Conservation (phyloP, 179 eudicot species). For the Spinacia oleracea region DNA sequence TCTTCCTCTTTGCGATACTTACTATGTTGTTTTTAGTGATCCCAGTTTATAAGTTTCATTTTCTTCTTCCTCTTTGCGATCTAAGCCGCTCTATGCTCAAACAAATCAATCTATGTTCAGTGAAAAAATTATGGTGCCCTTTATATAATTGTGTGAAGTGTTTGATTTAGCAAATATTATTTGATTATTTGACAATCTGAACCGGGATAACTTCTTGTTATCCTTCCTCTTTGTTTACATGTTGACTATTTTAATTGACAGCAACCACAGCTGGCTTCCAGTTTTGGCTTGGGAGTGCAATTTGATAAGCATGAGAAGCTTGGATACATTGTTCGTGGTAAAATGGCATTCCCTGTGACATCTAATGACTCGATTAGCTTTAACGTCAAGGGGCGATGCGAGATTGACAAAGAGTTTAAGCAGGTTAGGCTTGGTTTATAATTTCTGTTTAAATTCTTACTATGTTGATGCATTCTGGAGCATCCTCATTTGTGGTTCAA, state of each 20-base stretch:
- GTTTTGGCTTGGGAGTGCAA: slow-evolving; percentile 72
- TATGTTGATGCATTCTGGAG: not conserved
- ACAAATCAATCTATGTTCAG: not conserved
- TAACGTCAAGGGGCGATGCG: slow-evolving; percentile 67
- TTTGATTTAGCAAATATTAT: not conserved
- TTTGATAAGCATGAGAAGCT: slow-evolving; percentile 56
- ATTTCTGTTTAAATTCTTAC: not conserved
- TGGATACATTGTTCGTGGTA: slow-evolving; percentile 58
- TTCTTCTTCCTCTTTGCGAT: not conserved
- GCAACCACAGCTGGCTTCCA: slow-evolving; percentile 49
- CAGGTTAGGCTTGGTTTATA: slow-evolving; percentile 45
- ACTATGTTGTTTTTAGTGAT: not conserved
- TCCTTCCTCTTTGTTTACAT: not conserved
- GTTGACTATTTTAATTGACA: slow-evolving; percentile 11
- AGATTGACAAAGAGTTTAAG: slow-evolving; percentile 58
- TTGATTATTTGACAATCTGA: not conserved
- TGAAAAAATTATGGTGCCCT: not conserved
- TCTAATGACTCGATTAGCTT: slow-evolving; percentile 50
- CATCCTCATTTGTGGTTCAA: not conserved
- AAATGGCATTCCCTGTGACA: slow-evolving; percentile 73
- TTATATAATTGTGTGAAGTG: not conserved
- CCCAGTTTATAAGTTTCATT: not conserved
- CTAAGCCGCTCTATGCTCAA: not conserved
- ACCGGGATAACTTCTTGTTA: slow-evolving; percentile 2
- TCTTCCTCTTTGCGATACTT: not conserved